Evolutionary conservation across 495 filamentous ascomycete genomes (phyloP), one percentile per base, ranked within the genome.

Genomic region (Hypoxylon crocopeplum): DNA sequence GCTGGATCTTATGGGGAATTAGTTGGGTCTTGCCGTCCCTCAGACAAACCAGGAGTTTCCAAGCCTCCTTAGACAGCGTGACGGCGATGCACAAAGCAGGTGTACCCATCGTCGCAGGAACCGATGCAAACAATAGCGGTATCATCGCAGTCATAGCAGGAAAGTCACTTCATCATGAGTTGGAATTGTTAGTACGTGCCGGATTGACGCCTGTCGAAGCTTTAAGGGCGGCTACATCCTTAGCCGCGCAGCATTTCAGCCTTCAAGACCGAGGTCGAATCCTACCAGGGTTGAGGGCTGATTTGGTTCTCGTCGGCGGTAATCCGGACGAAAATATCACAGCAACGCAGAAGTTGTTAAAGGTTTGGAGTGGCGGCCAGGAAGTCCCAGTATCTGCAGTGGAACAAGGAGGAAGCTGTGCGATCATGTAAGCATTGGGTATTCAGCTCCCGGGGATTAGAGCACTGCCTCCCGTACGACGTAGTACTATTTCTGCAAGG

Each of bases 321-420:
- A 62, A 77, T 48, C 72, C 73, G 13, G 44, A 65, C 27, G 40
- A 66, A 44, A 65, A 76, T 56, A 73, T 78, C 42, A 59, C 46
- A 13, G 69, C 59, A 7, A 72, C 72, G 13, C 33, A 49, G 41
- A 58, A 37, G 3, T 62, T 76, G 21, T 44, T n/a, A 8, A 63
- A 22, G 42, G 53, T 57, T 10, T 63, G 59, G 59, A 63, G 53
- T 42, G 30, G 30, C 13, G 60, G 60, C 37, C 30, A 49, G 24
- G 44, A 45, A 15, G 48, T 51, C 11, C 11, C 60, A 7, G 36
- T 45, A 13, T 24, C 49, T 55, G 37, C 21, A 11, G 37, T 30
- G 19, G 5, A 11, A 46, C 42, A 10, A 17, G 19, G 29, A 19
- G 16, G 59, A 44, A 49, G 45, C 13, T 64, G 48, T 19, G 37